These are phyloP conservation scores for Rhizophagus clarus DNA, from an alignment of 192 early-diverging fungal species.

Conservation along the genomic window DNA sequence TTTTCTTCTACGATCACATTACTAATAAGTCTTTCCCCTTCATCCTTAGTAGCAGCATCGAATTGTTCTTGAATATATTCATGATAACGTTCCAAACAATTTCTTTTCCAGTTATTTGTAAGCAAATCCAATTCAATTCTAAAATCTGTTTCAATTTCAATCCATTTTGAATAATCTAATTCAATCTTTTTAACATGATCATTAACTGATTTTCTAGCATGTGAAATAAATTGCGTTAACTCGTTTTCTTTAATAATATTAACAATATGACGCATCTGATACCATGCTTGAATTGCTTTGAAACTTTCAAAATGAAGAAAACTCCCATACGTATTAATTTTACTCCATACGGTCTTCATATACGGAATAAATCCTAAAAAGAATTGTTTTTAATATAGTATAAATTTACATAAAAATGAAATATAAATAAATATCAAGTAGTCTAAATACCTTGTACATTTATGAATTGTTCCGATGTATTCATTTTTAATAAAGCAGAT, in stretches of 20 bases:
- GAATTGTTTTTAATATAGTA: not conserved
- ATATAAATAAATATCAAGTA: too few species aligned
- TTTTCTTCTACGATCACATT: not conserved
- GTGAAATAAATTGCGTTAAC: not conserved
- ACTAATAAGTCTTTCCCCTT: not conserved
- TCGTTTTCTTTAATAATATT: too few species aligned
- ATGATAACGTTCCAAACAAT: not conserved
- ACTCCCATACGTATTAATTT: not conserved
- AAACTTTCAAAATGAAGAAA: slow-evolving; percentile 15
- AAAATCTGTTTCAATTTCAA: not conserved
- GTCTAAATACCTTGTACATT: not conserved
- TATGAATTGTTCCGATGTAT: not conserved
- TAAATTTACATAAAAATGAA: too few species aligned
- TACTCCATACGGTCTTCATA: slow-evolving; percentile 7
- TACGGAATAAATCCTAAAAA: not conserved
- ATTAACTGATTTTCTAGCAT: not conserved
- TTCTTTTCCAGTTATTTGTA: not conserved
- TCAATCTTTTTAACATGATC: not conserved
- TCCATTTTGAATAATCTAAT: not conserved
- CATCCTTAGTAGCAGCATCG: not conserved
- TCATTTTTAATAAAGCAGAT: not conserved
- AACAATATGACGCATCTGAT: slow-evolving; percentile 1
- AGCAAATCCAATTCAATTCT: not conserved
- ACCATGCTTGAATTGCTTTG: not conserved
- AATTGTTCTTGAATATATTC: not conserved